Evolutionary conservation across 768 basidiomycete species (phyloP), one percentile per base, ranked within the genome.

Genomic region (Leucocoprinus birnbaumii): DNA sequence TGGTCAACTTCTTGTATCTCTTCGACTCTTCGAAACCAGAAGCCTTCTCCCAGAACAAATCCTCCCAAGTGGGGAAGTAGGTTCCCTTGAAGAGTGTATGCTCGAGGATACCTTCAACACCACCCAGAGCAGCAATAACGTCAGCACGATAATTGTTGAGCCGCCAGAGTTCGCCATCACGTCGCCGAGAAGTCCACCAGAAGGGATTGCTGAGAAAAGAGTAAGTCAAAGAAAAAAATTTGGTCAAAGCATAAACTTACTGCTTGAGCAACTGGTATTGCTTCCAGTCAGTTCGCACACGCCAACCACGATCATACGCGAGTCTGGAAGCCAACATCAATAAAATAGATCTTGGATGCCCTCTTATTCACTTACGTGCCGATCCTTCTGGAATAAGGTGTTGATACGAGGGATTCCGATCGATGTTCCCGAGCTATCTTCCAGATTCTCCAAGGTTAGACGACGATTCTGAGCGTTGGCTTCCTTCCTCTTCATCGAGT

Each of bases 381-480:
- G 84, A 65, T 98, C 96, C 76, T 96, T 97, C 76, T 98, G 96
- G 89, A 98, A 99, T 43, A 99, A 75, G 0, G 96, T 98, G 73
- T 98, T 98, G 78, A 99, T 98, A 63, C 97, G 86, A 52, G 95
- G 95, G 66, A 98, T 97, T 73, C 95, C 94, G 60, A n/a, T n/a
- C 95, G 88, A 72, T 98, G n/a, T n/a, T n/a, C n/a, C 96, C 96
- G 96, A 98, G 63, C 89, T 93, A 66, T 99, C 95, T 68, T 98
- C 97, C 24, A 98, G 80, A 78, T 98, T 97, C 68, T 99, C 97
- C 18, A 99, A 78, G 1, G 97, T 99, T 52, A 99, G 79, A 14
- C 97, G 87, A 54, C 96, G 88, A 72, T 98, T 98, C 68, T 97
- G 94, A 1, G 97, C 96, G 60, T 94, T 97, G n/a, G 97, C 97